phyloP scores from a whole-genome alignment of 257 asterid genomes.

The Rauvolfia tetraphylla region DNA sequence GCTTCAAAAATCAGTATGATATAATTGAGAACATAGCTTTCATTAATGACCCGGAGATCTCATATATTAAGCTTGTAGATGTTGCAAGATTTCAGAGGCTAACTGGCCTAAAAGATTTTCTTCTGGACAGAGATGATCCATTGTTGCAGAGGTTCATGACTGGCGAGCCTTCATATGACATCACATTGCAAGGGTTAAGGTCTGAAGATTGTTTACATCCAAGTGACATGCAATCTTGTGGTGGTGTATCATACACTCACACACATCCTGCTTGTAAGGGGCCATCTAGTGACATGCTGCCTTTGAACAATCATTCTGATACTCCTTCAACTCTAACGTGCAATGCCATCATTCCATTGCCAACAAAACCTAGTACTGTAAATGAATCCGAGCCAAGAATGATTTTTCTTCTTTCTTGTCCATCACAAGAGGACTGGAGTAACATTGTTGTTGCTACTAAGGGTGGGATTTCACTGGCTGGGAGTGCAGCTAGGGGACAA shows the following conservation, averaged over 20 bases:
- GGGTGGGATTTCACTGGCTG: conserved; percentile 55
- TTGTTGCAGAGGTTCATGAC: conserved; percentile 21
- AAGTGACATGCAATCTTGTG: conserved; percentile 4
- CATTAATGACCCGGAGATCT: conserved; percentile 37
- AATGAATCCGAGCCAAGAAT: conserved; percentile 36
- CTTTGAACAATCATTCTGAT: conserved; percentile 14
- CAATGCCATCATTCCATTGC: conserved; percentile 21
- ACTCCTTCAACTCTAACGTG: conserved; percentile 14
- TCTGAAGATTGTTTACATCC: conserved; percentile 17
- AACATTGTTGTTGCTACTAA: conserved; percentile 49
- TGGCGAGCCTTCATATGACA: conserved; percentile 14
- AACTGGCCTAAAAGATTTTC: conserved; percentile 43
- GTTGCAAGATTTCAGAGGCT: conserved; percentile 52
- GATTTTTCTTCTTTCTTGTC: conserved; percentile 59
- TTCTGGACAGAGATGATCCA: conserved; percentile 32
- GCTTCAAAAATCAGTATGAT: conserved; percentile 19
- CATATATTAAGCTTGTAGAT: conserved; percentile 32
- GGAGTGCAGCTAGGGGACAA: conserved; percentile 66
- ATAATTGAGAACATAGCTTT: conserved; percentile 44
- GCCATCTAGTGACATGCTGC: conserved; percentile 16
- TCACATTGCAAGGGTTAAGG: conserved; percentile 13
- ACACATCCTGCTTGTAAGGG: conserved; percentile 3
- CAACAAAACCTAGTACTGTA: conserved; percentile 17
- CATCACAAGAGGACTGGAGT: conserved; percentile 61
- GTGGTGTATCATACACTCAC: conserved; percentile 15